Conservation (phyloP, 2,329 filamentous ascomycete genomes). For the Setomelanomma holmii region DNA sequence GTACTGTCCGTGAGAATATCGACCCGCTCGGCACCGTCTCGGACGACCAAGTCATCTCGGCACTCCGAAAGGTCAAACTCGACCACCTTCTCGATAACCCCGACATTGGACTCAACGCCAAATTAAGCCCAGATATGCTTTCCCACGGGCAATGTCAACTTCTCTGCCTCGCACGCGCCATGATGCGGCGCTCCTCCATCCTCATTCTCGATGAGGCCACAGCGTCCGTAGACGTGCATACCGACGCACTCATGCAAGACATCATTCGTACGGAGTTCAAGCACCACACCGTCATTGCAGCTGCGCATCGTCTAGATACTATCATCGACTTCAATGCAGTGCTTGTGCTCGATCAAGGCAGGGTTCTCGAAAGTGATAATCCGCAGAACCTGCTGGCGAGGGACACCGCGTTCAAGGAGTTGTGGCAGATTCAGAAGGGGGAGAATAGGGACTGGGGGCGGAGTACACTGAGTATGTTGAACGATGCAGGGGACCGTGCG, state of each 20-base stretch:
- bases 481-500: background rate
- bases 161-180: constrained; percentile 60
- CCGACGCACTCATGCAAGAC: constrained; percentile 7
- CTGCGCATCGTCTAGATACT: constrained; percentile 1
- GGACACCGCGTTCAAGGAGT: background rate
- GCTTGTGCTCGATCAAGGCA: background rate
- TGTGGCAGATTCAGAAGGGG: constrained; percentile 5
- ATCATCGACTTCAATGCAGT: constrained; percentile 1
- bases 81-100: constrained; percentile 39
- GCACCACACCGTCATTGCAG: constrained; percentile 14
- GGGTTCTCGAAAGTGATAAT: background rate
- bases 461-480: background rate
- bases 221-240: constrained; percentile 2
- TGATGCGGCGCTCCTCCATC: constrained; percentile 61
- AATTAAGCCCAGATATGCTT: background rate
- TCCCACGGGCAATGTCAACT: constrained; percentile 79
- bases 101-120: constrained; percentile 25
- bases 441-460: constrained; percentile 3
- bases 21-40: constrained; percentile 48
- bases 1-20: constrained; percentile 55
- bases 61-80: constrained; percentile 54
- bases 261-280: constrained; percentile 16
- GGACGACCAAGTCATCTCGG: constrained; percentile 45
- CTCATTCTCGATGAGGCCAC: constrained; percentile 67
- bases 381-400: constrained; percentile 1